Conservation (phyloP, 2,329 filamentous ascomycete species). For the Coniochaeta sp. region DNA sequence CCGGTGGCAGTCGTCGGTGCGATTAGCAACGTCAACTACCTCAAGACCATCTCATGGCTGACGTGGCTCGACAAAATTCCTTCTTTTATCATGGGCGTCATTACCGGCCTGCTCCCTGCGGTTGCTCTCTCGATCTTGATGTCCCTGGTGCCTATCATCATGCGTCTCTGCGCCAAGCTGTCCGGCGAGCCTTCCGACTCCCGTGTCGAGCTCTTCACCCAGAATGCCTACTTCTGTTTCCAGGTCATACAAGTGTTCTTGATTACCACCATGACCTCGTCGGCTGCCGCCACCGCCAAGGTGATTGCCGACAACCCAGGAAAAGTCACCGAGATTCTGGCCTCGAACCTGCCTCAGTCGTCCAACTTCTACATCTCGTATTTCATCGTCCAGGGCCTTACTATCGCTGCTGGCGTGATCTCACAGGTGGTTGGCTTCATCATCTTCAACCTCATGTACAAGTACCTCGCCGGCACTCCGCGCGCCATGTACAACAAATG, state of each 20-base stretch:
- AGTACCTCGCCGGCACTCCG: constrained; percentile 68
- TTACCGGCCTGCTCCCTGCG: constrained; percentile 78
- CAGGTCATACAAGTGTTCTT: constrained; percentile 90
- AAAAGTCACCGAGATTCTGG: constrained; percentile 56
- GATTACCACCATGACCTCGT: constrained; percentile 74
- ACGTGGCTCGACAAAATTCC: constrained; percentile 68
- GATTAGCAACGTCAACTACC: constrained; percentile 74
- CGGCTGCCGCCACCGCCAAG: constrained; percentile 63
- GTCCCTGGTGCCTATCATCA: constrained; percentile 75
- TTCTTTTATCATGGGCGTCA: constrained; percentile 62
- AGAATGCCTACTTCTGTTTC: constrained; percentile 87
- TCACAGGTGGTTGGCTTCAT: constrained; percentile 67
- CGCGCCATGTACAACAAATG: constrained; percentile 74
- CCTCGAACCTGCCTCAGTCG: constrained; percentile 68
- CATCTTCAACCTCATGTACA: constrained; percentile 67
- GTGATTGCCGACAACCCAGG: constrained; percentile 58
- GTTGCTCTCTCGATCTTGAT: constrained; percentile 76
- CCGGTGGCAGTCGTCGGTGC: constrained; percentile 73
- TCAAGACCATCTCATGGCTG: constrained; percentile 62
- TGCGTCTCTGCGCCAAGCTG: constrained; percentile 68
- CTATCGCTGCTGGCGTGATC: constrained; percentile 66
- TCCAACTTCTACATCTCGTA: constrained; percentile 96
- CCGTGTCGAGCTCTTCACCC: constrained; percentile 78
- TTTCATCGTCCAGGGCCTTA: constrained; percentile 86
- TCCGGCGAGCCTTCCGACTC: constrained; percentile 75